Conservation (phyloP, 768 basidiomycete species). For the Erythrobasidium yunnanense region DNA sequence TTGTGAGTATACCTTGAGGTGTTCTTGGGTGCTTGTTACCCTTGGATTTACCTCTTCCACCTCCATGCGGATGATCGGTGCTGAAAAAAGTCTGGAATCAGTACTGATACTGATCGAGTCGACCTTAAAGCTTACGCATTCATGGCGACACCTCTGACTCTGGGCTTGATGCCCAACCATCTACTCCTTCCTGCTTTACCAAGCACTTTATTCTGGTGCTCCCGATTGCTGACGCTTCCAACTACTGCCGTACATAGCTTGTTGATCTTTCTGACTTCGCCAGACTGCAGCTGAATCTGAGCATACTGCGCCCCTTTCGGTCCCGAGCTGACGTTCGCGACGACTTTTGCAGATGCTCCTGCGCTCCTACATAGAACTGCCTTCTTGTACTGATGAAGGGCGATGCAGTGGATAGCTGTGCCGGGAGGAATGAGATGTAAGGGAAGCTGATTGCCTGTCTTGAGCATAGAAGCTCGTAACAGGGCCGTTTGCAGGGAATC, state of each 20-base stretch:
- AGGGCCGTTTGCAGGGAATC: constrained; percentile 28
- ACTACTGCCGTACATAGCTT: constrained; percentile 71
- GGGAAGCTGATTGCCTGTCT: constrained; percentile 85
- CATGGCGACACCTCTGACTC: constrained; percentile 30
- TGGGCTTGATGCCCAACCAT: constrained; percentile 28
- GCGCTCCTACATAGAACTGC: constrained; percentile 80
- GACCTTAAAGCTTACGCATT: constrained; percentile 25
- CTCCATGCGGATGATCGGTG: constrained; percentile 52
- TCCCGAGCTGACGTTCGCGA: constrained; percentile 48
- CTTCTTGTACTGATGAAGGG: constrained; percentile 62
- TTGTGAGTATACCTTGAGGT: constrained; percentile 47
- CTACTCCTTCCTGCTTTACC: constrained; percentile 74
- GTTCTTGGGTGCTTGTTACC: constrained; percentile 71
- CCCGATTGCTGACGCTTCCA: constrained; percentile 78
- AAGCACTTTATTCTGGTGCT: constrained; percentile 71
- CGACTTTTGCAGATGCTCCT: constrained; percentile 70
- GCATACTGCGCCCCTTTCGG: constrained; percentile 61
- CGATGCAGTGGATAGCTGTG: constrained; percentile 78
- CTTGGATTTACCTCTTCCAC: constrained; percentile 91
- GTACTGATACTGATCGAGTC: not conserved
- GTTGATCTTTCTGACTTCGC: constrained; percentile 78
- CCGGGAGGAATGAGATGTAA: constrained; percentile 81
- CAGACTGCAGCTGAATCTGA: constrained; percentile 76
- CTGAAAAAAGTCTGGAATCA: constrained; percentile 42
- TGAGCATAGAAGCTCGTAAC: constrained; percentile 69